These are phyloP conservation scores for Conoideocrella luteorostrata DNA, from an alignment of 2,329 filamentous ascomycete genomes.

Conservation along the genomic window DNA sequence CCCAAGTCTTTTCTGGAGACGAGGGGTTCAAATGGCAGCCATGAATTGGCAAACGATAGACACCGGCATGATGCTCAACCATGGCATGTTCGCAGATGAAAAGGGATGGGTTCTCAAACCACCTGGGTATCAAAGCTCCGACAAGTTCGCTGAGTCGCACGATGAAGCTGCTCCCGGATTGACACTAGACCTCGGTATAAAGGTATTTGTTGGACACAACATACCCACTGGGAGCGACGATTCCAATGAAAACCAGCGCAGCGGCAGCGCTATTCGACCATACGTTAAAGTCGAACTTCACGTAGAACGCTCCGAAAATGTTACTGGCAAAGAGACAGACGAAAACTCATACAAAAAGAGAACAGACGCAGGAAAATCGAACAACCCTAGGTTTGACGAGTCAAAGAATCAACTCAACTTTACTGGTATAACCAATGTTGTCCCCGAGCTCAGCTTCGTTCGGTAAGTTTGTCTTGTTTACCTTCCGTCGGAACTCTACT, in stretches of 20 bases:
- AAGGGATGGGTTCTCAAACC: slow-evolving; percentile 85
- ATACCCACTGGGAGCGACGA: slow-evolving; percentile 37
- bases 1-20: slow-evolving; percentile 83
- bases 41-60: slow-evolving; percentile 97
- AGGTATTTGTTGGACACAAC: slow-evolving; percentile 69
- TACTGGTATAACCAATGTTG: slow-evolving; percentile 48
- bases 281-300: slow-evolving; percentile 77
- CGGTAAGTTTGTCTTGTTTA: slow-evolving; percentile 44
- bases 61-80: slow-evolving; percentile 91
- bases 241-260: slow-evolving; percentile 23
- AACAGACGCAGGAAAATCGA: slow-evolving; percentile 48
- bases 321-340: slow-evolving; percentile 20
- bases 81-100: slow-evolving; percentile 90
- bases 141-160: slow-evolving; percentile 33
- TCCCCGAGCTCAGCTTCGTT: slow-evolving; percentile 66
- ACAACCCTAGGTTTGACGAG: slow-evolving; percentile 57
- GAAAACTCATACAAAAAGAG: slow-evolving; percentile 55
- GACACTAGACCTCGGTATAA: slow-evolving; percentile 62
- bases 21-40: slow-evolving; percentile 94
- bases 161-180: slow-evolving; percentile 40
- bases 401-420: slow-evolving; percentile 52
- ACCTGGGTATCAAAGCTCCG: slow-evolving; percentile 56
- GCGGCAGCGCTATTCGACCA: slow-evolving; percentile 48
- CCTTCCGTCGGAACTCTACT: background rate
- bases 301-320: slow-evolving; percentile 53